These are phyloP conservation scores for Zoysia japonica DNA, from an alignment of 176 grass and related monocot species.

Conservation along the genomic window DNA sequence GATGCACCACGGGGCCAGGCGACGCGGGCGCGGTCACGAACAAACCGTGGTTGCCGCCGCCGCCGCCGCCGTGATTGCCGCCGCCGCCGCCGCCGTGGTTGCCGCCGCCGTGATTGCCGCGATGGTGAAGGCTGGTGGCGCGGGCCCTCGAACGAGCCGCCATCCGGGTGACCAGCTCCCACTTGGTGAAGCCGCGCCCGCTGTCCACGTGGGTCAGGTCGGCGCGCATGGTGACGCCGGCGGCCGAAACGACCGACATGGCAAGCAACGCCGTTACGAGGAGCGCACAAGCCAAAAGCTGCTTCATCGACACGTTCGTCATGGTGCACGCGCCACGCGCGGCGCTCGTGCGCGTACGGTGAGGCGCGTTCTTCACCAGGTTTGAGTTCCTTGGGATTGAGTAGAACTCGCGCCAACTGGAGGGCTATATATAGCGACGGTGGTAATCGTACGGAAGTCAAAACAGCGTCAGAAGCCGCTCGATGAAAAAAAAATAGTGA, in stretches of 20 bases:
- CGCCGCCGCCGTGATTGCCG: not conserved
- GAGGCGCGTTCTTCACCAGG: not conserved
- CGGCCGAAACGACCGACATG: not conserved
- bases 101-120: not conserved
- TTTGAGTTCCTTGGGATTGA: not conserved
- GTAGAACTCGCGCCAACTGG: not conserved
- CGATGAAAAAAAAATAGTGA: too few relatives aligned
- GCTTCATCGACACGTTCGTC: conserved; percentile 1
- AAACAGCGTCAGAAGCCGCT: too few relatives aligned
- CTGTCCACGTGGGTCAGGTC: conserved; percentile 60
- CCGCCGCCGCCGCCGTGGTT: not conserved
- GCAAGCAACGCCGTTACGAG: not conserved
- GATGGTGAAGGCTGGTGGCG: not conserved
- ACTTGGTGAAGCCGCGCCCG: conserved; percentile 48
- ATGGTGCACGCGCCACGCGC: not conserved
- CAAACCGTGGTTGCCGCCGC: not conserved
- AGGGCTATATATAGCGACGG: not conserved
- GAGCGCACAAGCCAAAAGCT: conserved; percentile 15
- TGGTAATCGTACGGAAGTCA: too few relatives aligned
- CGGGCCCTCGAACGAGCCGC: conserved; percentile 35
- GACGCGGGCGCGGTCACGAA: not conserved
- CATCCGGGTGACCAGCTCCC: conserved; percentile 52
- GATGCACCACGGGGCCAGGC: conserved; percentile 17
- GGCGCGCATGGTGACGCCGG: conserved; percentile 19
- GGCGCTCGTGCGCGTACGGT: too few relatives aligned